Base-by-base conservation (phyloP, 176 grass and related monocot genomes). In the Secale cereale region DNA sequence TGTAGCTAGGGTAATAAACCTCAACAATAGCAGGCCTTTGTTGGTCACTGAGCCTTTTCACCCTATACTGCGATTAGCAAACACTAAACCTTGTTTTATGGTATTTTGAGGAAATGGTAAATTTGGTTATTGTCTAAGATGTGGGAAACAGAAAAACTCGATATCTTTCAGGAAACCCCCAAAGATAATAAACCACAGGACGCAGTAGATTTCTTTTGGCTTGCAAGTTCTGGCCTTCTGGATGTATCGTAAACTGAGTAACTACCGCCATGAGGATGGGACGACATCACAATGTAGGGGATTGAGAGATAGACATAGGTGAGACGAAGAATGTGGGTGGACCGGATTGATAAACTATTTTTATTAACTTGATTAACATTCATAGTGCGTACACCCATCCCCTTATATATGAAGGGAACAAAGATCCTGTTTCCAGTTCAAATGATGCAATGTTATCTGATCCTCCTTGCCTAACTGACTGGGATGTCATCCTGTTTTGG, bases 91-190 rank as follows among this genome's bases (percentile, higher is more conserved):
- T 77, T 50, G 30, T 50, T 31, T 76, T 52, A 83, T 23, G 14
- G 13, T 84, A 65, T 25, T 77, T 27, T 73, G 68, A 29, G 77
- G 30, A 86, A 64, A 74, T 74, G 56, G 30, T 61, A 63, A 63
- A 59, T 23, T 73, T 81, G 22, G 41, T 86, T 32, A 81, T 65
- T 81, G 39, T 75, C 30, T 40, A 75, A 40, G 23, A 27, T 48
- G 11, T 29, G n/a, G 11, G 46, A 66, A 11, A 56, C 16, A 30
- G 32, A 26, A 59, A 77, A 65, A 56, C 28, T 81, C 45, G 37
- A 68, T 20, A n/a, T 77, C 16, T 39, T 81, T 17, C 63, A 36
- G 23, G 56, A 74, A 86, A 86, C 10, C 50, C 20, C 36, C 35
- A 71, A 72, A 16, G 29, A 23, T 52, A 39, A 25, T 75, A 81